Percentiles rank a stretch among this genome's conserved stretches.
Conservation (phyloP, 169 alveolate species). For the Condylostoma magnum region DNA sequence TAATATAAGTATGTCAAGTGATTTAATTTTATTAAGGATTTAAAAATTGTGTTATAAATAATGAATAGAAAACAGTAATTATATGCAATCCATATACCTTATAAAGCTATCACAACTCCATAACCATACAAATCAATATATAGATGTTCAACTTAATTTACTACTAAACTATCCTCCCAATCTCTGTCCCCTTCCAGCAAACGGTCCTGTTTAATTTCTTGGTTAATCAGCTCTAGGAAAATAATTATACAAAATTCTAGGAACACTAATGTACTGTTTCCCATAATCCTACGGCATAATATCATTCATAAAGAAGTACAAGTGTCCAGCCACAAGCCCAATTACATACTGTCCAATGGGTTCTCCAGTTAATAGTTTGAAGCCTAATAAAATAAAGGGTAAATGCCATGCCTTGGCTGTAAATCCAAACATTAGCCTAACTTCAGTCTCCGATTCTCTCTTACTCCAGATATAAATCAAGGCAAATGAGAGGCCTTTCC, state of each 20-base stretch:
- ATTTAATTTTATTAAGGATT: too few species aligned
- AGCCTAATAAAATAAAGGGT: constrained; percentile 26
- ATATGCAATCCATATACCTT: too few species aligned
- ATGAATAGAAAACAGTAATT: too few species aligned
- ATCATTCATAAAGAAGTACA: constrained; percentile 1
- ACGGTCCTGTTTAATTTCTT: too few species aligned
- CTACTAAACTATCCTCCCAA: too few species aligned
- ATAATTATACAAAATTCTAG: neutral
- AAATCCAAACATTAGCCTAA: neutral
- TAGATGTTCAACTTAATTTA: too few species aligned
- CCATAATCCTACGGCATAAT: constrained; percentile 12
- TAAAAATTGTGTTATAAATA: too few species aligned
- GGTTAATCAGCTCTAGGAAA: too few species aligned
- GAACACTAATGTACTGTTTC: neutral
- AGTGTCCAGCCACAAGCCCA: constrained; percentile 18
- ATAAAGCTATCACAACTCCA: too few species aligned
- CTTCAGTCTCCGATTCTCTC: neutral
- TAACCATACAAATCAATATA: too few species aligned
- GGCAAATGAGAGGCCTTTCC: neutral
- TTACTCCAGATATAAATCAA: constrained; percentile 7
- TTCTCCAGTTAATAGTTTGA: neutral
- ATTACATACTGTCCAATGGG: neutral
- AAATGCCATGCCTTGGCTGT: neutral
- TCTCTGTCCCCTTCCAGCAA: too few species aligned
- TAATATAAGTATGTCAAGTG: too few species aligned